Base-by-base conservation (phyloP, 805 yeast species). In the Metschnikowia arizonensis region DNA sequence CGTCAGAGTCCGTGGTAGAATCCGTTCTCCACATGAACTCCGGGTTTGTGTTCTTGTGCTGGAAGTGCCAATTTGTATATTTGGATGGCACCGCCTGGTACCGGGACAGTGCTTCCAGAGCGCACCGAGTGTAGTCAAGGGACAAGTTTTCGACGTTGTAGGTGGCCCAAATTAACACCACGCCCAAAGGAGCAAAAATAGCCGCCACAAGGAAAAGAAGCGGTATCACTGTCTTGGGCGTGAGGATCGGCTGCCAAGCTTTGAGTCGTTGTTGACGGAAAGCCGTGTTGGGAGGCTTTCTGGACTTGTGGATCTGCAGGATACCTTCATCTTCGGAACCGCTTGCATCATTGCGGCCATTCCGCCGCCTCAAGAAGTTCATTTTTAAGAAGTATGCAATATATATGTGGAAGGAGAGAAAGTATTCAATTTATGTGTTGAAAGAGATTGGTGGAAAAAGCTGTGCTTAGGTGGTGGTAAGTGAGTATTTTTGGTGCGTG, bases 191-290 rank as follows among this genome's bases (percentile, higher is more conserved):
- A 1, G 93, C 87, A 66, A 90, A 89, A 4, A 93, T 74, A 18
- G 88, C 70, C 1, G 95, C 88, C 34, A 87, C 68, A 19, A 85
- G 53, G 39, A 89, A 74, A 45, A 93, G 73, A 42, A 91, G 71
- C 2, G 98, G 98, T 36, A 93, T 76, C 37, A 91, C 97, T 14
- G 95, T 83, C 53, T 82, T 82, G 12, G 98, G 97, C 1, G 97
- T 86, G 45, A 93, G 76, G 44, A 93, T 88, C 1, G 98, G 99
- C 55, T 80, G 85, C 85, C 84, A 80, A 42, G 85, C 83, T 60
- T 81, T 79, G 55, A 80, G 68, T 46, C 85, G 67, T 65, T 80
- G 85, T 55, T 85, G 95, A 59, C 90, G 76, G 59, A 86, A 86
- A 2, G 90, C 91, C 5, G 91, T 86, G 62, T 86, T 72, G 47